Base-by-base conservation (phyloP, 768 basidiomycete species). In the Podaxis sp. region DNA sequence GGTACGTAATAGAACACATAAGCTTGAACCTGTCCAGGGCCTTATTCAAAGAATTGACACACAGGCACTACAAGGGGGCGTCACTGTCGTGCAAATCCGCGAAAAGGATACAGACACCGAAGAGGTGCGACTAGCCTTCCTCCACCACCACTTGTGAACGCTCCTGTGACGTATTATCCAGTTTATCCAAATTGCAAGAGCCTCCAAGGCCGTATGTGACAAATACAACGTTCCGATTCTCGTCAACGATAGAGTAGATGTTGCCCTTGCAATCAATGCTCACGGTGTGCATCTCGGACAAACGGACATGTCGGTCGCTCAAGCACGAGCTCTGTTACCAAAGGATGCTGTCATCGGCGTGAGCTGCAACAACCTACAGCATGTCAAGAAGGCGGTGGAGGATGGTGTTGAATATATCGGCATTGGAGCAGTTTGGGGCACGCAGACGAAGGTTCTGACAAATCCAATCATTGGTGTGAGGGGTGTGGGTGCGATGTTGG, bases 271-370 rank as follows among this genome's bases (percentile, higher is more conserved):
- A 5, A 75, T 91, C 21, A 77, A 83, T 47, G 88, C 88, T 2
- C 82, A 83, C 48, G 94, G 95, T 14, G 86, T 96, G 10, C 95
- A 98, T 69, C 77, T 97, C 47, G 95, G 95, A 5, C 95, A 97
- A 73, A 81, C 84, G 0, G 95, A 96, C 70, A 90, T 93, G 82
- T 83, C 90, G 2, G 78, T 90, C 10, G 68, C 77, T 44, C 69
- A 84, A 46, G 93, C 88, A 2, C 84, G 88, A 25, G 70, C 69
- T 11, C 76, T 97, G 2, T 79, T 98, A 2, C 91, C 91, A 0
- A 68, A 77, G 1, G 82, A 81, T 7, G 76, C 86, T 0, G 81
- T 96, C 65, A 85, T 98, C 35, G 95, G 95, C 1, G 81, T 94
- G 10, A 90, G 89, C 14, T 91, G 90, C 68, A 86, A 87, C 64